Percentiles rank a stretch among this genome's conserved stretches.
phyloP scores from a whole-genome alignment of 192 early-diverging fungal species.

The Entophlyctis luteolus region DNA sequence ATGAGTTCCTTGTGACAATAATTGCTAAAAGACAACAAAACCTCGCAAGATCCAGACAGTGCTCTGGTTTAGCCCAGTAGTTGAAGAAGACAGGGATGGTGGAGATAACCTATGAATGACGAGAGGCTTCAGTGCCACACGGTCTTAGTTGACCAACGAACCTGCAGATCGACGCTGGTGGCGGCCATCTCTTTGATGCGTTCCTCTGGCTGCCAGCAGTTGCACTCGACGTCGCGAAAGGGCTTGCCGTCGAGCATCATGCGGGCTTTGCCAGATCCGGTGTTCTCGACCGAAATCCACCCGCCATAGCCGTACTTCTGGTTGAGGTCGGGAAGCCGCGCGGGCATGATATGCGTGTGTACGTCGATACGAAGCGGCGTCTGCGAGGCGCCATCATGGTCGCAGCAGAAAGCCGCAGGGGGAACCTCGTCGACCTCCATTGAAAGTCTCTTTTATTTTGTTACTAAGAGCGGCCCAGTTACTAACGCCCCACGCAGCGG shows the following conservation, averaged over 20 bases:
- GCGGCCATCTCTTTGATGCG: slow-evolving; percentile 54
- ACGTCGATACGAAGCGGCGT: slow-evolving; percentile 24
- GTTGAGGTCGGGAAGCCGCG: slow-evolving; percentile 57
- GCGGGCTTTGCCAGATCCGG: slow-evolving; percentile 42
- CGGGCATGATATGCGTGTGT: slow-evolving; percentile 61
- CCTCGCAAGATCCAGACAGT: slow-evolving; percentile 36
- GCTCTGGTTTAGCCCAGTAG: slow-evolving; percentile 37
- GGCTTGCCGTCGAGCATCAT: slow-evolving; percentile 70
- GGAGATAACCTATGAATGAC: slow-evolving; percentile 35
- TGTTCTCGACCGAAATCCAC: slow-evolving; percentile 26
- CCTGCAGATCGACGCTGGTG: slow-evolving; percentile 57
- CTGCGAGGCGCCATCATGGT: not conserved
- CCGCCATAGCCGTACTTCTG: slow-evolving; percentile 58
- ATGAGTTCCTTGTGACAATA: not conserved
- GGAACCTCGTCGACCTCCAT: not conserved
- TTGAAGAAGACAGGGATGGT: slow-evolving; percentile 70
- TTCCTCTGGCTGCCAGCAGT: slow-evolving; percentile 65
- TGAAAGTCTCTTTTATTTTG: not conserved
- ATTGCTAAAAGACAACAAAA: not conserved
- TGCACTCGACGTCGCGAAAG: slow-evolving; percentile 64
- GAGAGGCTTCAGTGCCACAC: not conserved
- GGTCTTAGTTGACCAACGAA: slow-evolving; percentile 12
- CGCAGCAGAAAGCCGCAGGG: not conserved
- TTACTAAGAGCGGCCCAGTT: too few species aligned
- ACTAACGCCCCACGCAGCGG: too few species aligned